Base-by-base conservation (phyloP, 2,329 filamentous ascomycete genomes). In the Beauveria scarabaeidicola region DNA sequence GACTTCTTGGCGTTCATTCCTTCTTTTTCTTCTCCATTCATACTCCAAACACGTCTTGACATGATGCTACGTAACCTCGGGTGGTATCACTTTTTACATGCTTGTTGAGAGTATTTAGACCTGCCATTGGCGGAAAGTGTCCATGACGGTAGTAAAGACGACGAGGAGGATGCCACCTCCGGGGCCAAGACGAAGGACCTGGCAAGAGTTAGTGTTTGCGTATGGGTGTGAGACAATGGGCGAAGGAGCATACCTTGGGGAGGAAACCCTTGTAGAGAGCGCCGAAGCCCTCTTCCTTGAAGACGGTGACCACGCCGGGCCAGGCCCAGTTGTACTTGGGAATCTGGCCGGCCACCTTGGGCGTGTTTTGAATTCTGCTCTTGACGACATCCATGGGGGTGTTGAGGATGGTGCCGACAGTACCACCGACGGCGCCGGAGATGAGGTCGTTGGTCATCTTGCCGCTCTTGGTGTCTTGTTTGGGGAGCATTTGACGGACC, bases 241-340 rank as follows among this genome's bases (percentile, higher is more conserved):
- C 3, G 19, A 21, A 43, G 85, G 64, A 88, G 72, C 76, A 89
- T 80, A 97, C 94, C 84, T 99, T 99, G 66, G 94, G 94, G 63
- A 94, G 70, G 82, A 99, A 99, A 17, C 94, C 94, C 83, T 97
- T 99, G 82, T 99, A 99, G 62, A 99, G 79, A 43, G 94, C 94
- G 52, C 75, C 77, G 72, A 96, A 93, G 5, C 94, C 94, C 76
- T 99, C 94, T 77, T 99, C 94, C 77, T 85, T 90, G 76, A 91
- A 86, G 62, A 99, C 90, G 8, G 90, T 94, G 60, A 83, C 87
- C 54, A 97, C 80, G 23, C 91, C 86, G 51, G 91, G 90, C 84
- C 87, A 96, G 36, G 94, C 94, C 94, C 94, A 99, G 83, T 97
- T 97, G 80, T 99, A 99, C 82, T 99, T 99, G 70, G 90, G 90